Evolutionary conservation across 2,329 filamentous ascomycete species (phyloP).

Genomic region (Ophiostoma ips): DNA sequence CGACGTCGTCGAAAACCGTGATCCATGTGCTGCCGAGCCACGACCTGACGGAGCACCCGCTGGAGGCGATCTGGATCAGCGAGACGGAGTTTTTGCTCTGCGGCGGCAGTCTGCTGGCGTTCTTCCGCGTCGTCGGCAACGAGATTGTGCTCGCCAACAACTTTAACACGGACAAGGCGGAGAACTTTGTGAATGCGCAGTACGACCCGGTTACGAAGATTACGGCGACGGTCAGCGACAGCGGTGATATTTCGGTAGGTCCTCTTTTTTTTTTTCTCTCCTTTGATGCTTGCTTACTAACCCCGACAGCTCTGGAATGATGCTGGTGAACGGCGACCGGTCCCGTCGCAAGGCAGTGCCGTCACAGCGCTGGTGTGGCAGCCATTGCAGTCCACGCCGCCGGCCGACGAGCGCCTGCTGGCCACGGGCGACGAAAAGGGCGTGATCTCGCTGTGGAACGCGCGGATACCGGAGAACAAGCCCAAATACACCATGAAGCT

Average conservation of each 20-base stretch:
- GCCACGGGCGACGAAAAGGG: slow-evolving; percentile 34
- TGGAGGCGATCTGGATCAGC: slow-evolving; percentile 47
- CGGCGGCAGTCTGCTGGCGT: slow-evolving; percentile 39
- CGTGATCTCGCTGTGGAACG: slow-evolving; percentile 48
- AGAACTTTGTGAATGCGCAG: slow-evolving; percentile 39
- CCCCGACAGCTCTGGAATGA: neutral
- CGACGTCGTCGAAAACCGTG: slow-evolving; percentile 28
- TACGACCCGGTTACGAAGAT: slow-evolving; percentile 40
- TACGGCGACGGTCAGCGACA: slow-evolving; percentile 45
- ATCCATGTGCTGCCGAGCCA: slow-evolving; percentile 36
- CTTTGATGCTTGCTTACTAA: neutral
- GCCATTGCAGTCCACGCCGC: slow-evolving; percentile 28
- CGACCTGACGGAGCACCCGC: slow-evolving; percentile 33
- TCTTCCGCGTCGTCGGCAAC: slow-evolving; percentile 32
- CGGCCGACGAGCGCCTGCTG: slow-evolving; percentile 40
- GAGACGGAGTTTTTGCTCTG: slow-evolving; percentile 45
- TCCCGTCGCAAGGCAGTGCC: neutral
- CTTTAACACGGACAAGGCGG: slow-evolving; percentile 39
- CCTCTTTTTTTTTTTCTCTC: neutral
- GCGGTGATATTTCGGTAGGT: slow-evolving; percentile 23
- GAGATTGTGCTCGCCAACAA: slow-evolving; percentile 32
- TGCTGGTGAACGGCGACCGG: slow-evolving; percentile 4
- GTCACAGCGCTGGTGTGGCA: slow-evolving; percentile 34
- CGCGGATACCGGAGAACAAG: slow-evolving; percentile 37
- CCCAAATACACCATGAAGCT: slow-evolving; percentile 48